A percentile compares a stretch with the other conserved stretches of the same genome.
phyloP scores from a whole-genome alignment of 2,329 filamentous ascomycete species.

The Aspergillus sp. region DNA sequence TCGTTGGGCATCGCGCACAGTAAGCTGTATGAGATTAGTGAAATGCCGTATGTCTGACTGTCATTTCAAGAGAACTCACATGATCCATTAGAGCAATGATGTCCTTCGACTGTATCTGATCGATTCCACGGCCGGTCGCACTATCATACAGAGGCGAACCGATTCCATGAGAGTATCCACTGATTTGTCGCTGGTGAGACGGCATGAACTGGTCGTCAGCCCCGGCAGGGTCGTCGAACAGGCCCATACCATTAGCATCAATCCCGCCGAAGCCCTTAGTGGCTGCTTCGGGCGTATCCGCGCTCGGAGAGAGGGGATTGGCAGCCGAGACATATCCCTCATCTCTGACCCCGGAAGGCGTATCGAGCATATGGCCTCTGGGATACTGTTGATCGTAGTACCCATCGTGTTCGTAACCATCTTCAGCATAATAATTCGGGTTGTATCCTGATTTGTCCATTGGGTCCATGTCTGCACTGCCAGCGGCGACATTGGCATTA shows the following conservation, averaged over 20 bases:
- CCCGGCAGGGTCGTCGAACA: conserved; percentile 48
- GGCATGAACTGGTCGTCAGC: conserved; percentile 66
- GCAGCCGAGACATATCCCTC: conserved; percentile 89
- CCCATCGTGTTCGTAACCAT: conserved; percentile 37
- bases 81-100: conserved; percentile 98
- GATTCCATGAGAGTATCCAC: conserved; percentile 90
- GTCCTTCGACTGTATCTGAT: conserved; percentile 92
- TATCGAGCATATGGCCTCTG: conserved; percentile 44
- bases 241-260: conserved; percentile 52
- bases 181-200: conserved; percentile 65
- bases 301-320: conserved; percentile 54
- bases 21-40: conserved; percentile 59
- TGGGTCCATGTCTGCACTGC: conserved; percentile 55
- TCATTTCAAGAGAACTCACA: conserved; percentile 49
- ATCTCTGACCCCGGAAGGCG: conserved; percentile 66
- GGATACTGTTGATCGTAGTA: conserved; percentile 39
- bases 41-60: background rate
- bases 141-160: conserved; percentile 86
- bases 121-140: conserved; percentile 80
- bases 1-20: conserved; percentile 92
- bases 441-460: conserved; percentile 58
- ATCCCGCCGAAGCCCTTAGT: conserved; percentile 52
- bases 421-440: conserved; percentile 58
- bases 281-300: conserved; percentile 47
- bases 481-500: conserved; percentile 46